Evolutionary conservation across 345 rosid species (phyloP).

Genomic region (Viola odorata): DNA sequence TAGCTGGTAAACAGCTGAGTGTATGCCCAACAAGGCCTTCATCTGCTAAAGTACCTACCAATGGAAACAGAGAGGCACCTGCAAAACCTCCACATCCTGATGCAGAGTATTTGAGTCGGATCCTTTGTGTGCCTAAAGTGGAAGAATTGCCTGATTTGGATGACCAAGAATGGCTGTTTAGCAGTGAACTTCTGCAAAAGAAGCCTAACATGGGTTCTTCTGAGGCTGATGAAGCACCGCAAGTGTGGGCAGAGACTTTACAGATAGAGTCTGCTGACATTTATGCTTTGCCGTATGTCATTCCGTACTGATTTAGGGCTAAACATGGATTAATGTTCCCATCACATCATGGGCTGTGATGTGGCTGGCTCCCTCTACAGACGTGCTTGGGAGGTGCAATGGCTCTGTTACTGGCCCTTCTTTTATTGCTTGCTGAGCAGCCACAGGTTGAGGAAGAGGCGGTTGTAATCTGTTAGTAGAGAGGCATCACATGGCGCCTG

Average conservation of each 20-base stretch:
- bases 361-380: background rate
- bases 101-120: constrained; percentile 45
- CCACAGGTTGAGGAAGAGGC: background rate
- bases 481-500: background rate
- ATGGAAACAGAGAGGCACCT: constrained; percentile 33
- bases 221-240: constrained; percentile 25
- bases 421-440: background rate
- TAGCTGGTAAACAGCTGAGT: background rate
- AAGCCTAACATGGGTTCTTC: constrained; percentile 28
- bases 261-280: constrained; percentile 57
- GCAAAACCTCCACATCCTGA: constrained; percentile 66
- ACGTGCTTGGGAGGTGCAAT: background rate
- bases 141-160: constrained; percentile 44
- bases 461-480: background rate
- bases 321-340: background rate
- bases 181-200: constrained; percentile 19
- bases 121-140: constrained; percentile 51
- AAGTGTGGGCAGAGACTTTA: constrained; percentile 64
- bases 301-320: constrained; percentile 46
- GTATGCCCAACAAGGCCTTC: constrained; percentile 10
- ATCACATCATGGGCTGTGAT: background rate
- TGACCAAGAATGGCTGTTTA: constrained; percentile 66
- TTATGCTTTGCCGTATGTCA: constrained; percentile 66
- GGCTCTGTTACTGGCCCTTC: background rate
- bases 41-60: constrained; percentile 23